Base-by-base conservation (phyloP, 129 eudicot species). In the Flaveria trinervia region DNA sequence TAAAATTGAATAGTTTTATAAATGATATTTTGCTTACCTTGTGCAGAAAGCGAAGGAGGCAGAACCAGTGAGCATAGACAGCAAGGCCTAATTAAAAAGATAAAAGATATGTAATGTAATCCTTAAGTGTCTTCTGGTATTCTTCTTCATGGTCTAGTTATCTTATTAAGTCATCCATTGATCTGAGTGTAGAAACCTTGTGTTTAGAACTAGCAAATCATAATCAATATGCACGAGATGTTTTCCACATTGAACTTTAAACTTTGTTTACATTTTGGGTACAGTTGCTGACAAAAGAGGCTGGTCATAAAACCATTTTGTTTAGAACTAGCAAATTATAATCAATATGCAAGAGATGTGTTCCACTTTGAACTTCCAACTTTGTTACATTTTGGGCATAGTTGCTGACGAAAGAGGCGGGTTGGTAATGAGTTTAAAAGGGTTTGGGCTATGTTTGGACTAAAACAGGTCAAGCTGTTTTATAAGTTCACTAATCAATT, bases 31-130 rank as follows among this genome's bases (percentile, higher is more conserved):
- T 51, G 61, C 12, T 33, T 25, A 51, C 18, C 18, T 55, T 43
- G 10, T 92, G 86, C 88, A 88, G 97, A 89, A 83, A 65, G 22
- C 81, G 8, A 80, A 87, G 76, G 96, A 86, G 8, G 89, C 85
- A 17, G 93, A 86, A 70, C 84, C 96, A 0, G 88, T 86, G 92
- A 79, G 81, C 60, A 65, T 92, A 7, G 93, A 92, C 83, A 86
- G 91, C 89, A 85, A 89, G 75, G 93, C 90, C 0, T 88, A 55
- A 75, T 15, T 13, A 17, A 17, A 44, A 57, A 30, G 51, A n/a
- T 7, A 12, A 36, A 33, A 7, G 30, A 4, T 11, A 56, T 9
- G 26, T 45, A 14, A 55, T n/a, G 61, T 18, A 15, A 36, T 36
- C 1, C 41, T 0, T 5, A 36, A 36, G 7, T 0, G 41, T 36